phyloP scores from a whole-genome alignment of 768 basidiomycete species.

The Lepiota subincarnata region DNA sequence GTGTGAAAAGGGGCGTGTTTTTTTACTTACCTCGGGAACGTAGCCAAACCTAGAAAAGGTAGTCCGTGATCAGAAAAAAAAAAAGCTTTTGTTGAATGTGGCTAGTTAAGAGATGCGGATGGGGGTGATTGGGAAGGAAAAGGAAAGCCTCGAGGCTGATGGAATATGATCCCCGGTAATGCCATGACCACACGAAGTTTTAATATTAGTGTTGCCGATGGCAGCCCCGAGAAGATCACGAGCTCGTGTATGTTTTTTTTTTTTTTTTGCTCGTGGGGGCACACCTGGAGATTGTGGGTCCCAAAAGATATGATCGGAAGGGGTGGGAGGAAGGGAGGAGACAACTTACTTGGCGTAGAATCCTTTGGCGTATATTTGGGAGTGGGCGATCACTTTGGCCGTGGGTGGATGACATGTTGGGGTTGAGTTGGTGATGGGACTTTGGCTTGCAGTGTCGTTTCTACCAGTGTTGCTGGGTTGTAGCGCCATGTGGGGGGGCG shows the following conservation, averaged over 20 bases:
- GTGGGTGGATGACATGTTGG: background rate
- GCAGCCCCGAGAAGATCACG: background rate
- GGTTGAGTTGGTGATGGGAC: constrained; percentile 4
- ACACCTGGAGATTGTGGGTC: background rate
- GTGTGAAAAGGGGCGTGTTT: constrained; percentile 16
- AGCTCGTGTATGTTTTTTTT: background rate
- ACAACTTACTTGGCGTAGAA: constrained; percentile 79
- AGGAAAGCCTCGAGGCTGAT: constrained; percentile 14
- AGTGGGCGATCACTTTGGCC: constrained; percentile 52
- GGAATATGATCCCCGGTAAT: constrained; percentile 7
- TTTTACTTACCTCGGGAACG: constrained; percentile 49
- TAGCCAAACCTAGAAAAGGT: constrained; percentile 59
- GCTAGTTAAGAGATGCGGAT: constrained; percentile 6
- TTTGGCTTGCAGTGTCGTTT: constrained; percentile 17
- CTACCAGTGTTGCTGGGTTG: constrained; percentile 6
- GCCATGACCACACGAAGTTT: constrained; percentile 2
- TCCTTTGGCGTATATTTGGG: constrained; percentile 64
- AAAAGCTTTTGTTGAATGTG: constrained; percentile 12
- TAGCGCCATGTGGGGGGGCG: constrained; percentile 8
- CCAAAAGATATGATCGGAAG: constrained; percentile 5
- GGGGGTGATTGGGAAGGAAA: background rate
- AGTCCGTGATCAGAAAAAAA: constrained; percentile 18
- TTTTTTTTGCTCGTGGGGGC: background rate
- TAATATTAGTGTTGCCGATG: background rate
- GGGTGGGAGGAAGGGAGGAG: no score